phyloP scores from a whole-genome alignment of 2,329 filamentous ascomycete genomes.

The Orbilia oligospora region DNA sequence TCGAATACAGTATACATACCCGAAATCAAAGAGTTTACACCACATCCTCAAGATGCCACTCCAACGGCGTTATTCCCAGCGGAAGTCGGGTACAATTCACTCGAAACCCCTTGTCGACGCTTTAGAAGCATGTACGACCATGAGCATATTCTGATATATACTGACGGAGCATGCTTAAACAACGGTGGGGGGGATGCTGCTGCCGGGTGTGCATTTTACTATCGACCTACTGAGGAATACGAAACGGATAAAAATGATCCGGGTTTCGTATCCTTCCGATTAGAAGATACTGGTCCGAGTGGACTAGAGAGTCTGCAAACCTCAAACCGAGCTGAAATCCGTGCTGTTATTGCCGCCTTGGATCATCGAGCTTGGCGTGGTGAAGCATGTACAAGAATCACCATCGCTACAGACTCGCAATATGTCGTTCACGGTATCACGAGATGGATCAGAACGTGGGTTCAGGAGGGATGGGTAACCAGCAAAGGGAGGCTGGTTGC shows the following conservation, averaged over 20 bases:
- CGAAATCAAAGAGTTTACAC: no score
- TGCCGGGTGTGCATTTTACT: conserved; percentile 57
- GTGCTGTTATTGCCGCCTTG: conserved; percentile 71
- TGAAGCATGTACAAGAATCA: conserved; percentile 68
- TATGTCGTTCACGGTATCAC: conserved; percentile 71
- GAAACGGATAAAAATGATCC: neutral
- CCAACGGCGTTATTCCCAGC: no score
- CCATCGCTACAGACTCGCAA: conserved; percentile 72
- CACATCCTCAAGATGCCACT: no score
- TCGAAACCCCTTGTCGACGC: conserved; percentile 6
- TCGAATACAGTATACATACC: no score
- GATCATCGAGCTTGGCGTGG: conserved; percentile 68
- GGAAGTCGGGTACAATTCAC: no score
- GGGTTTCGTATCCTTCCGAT: neutral
- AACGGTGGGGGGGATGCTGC: conserved; percentile 66
- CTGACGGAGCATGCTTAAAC: conserved; percentile 69
- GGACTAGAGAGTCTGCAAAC: conserved; percentile 67
- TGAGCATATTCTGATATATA: conserved; percentile 67
- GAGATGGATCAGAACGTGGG: conserved; percentile 69
- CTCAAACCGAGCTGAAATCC: conserved; percentile 73
- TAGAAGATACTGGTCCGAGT: conserved; percentile 65
- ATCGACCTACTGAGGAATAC: conserved; percentile 17
- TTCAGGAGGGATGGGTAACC: conserved; percentile 9
- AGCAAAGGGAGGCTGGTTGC: conserved; percentile 66
- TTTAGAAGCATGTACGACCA: conserved; percentile 65